These are phyloP conservation scores for Sherardia arvensis DNA, from an alignment of 257 asterid genomes.

Conservation along the genomic window DNA sequence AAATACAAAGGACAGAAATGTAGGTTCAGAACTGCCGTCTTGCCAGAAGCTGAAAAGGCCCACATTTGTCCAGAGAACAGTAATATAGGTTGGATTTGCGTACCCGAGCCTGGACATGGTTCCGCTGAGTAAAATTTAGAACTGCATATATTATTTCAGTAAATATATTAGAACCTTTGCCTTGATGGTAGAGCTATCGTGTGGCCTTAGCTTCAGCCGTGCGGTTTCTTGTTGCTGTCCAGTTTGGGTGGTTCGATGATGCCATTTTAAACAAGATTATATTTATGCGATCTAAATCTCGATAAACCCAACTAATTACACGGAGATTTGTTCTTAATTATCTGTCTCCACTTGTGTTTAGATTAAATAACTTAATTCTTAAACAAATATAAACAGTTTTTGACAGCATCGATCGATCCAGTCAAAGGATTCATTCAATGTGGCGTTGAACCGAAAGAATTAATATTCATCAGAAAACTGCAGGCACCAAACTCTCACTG, in stretches of 20 bases:
- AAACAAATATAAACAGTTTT: background rate
- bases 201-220: background rate
- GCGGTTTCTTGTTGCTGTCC: background rate
- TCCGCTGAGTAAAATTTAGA: no score
- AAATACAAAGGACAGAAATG: no score
- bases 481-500: background rate
- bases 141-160: no score
- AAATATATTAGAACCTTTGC: no score
- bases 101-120: no score
- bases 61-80: no score
- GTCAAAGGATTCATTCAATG: slow-evolving; percentile 15
- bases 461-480: no score
- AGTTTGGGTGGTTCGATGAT: background rate
- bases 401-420: background rate
- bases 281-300: slow-evolving; percentile 1
- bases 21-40: no score
- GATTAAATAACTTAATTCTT: background rate
- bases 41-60: no score
- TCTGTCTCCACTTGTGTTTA: background rate
- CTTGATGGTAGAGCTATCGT: background rate
- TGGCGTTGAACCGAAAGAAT: background rate
- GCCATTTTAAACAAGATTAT: background rate
- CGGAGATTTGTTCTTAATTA: background rate
- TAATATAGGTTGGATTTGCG: no score
- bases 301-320: background rate